Evolutionary conservation across 73 alveolate genomes (phyloP).

Genomic region (Paramecium tetraurelia): DNA sequence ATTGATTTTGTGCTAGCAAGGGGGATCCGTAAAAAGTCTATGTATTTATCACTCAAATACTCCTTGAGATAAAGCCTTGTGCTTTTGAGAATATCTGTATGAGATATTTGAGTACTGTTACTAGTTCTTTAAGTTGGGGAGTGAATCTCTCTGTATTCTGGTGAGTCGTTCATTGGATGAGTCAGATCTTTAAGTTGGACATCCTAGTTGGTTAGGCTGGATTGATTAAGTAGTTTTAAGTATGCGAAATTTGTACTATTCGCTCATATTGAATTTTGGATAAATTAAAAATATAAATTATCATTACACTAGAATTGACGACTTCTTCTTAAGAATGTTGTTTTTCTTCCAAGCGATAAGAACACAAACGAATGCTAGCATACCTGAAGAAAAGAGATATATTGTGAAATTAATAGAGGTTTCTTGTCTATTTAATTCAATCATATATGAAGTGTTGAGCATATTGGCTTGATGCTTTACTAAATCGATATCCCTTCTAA

Average conservation of each 20-base stretch:
- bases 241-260: not conserved
- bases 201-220: not conserved
- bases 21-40: slow-evolving; percentile 38
- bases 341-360: not conserved
- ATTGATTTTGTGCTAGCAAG: not conserved
- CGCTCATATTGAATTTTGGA: not conserved
- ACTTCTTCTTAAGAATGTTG: not conserved
- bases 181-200: not conserved
- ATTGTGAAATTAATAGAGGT: not conserved
- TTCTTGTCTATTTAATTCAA: not conserved
- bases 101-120: not conserved
- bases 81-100: not conserved
- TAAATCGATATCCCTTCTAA: not conserved
- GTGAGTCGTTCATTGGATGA: not conserved
- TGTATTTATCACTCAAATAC: not conserved
- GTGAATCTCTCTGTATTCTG: not conserved
- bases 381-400: not conserved
- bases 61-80: not conserved
- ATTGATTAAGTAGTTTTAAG: not conserved
- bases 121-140: not conserved
- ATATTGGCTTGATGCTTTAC: not conserved
- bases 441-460: not conserved
- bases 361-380: not conserved
- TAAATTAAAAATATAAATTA: not conserved
- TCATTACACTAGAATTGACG: not conserved